A percentile compares a stretch with the other conserved stretches of the same genome.
Evolutionary conservation across 208 protist genomes (phyloP).

Genomic region (Trypanosoma cruzi): DNA sequence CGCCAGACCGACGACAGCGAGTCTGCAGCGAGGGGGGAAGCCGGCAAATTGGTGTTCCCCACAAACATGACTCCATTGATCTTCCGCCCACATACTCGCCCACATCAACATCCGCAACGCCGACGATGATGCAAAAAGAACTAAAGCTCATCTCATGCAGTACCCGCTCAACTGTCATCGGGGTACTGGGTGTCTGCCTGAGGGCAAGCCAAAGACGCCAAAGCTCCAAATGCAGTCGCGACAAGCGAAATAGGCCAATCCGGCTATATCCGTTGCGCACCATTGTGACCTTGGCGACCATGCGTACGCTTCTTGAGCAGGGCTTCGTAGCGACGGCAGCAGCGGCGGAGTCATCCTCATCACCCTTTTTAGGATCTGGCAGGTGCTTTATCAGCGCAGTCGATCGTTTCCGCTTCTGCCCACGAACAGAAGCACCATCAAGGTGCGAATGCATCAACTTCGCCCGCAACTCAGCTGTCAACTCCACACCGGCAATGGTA

Average conservation of each 20-base stretch:
- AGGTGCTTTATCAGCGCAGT: constrained; percentile 42
- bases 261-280: constrained; percentile 81
- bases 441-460: constrained; percentile 36
- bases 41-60: constrained; percentile 46
- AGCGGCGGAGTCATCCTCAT: constrained; percentile 21
- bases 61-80: constrained; percentile 19
- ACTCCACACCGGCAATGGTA: constrained; percentile 30
- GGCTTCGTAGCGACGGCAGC: constrained; percentile 25
- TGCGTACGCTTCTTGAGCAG: constrained; percentile 15
- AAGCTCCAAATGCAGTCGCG: constrained; percentile 80
- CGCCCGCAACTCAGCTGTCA: constrained; percentile 12
- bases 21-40: constrained; percentile 56
- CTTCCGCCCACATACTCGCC: constrained; percentile 8
- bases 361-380: constrained; percentile 38
- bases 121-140: constrained; percentile 82
- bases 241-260: constrained; percentile 38
- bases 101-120: constrained; percentile 59
- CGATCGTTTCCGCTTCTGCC: constrained; percentile 7
- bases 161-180: constrained; percentile 42
- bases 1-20: constrained; percentile 40
- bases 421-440: constrained; percentile 18
- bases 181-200: background rate
- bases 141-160: constrained; percentile 75
- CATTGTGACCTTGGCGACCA: constrained; percentile 47
- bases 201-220: constrained; percentile 62